Percentiles rank a stretch among this genome's conserved stretches.
Evolutionary conservation across 2,329 filamentous ascomycete species (phyloP).

Genomic region (Zymoseptoria brevis): DNA sequence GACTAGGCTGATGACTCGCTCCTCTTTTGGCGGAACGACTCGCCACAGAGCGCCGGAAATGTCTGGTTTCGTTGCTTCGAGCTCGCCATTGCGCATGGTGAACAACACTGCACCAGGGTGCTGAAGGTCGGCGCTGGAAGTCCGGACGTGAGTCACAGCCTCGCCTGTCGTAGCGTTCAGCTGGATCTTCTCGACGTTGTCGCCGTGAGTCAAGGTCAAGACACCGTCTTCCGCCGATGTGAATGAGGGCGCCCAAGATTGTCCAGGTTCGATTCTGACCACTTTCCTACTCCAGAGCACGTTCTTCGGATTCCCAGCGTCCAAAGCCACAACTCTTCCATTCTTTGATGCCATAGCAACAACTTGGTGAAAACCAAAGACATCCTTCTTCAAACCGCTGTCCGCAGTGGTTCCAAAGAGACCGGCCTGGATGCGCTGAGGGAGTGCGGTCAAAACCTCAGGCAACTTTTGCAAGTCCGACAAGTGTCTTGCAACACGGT

Average conservation of each 20-base stretch:
- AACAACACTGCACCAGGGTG: slow-evolving; percentile 16
- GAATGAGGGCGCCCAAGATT: slow-evolving; percentile 44
- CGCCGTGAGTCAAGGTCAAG: slow-evolving; percentile 11
- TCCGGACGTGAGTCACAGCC: slow-evolving; percentile 7
- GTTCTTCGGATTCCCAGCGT: slow-evolving; percentile 64
- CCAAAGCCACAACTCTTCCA: slow-evolving; percentile 71
- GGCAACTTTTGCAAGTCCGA: slow-evolving; percentile 71
- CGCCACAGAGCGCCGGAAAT: slow-evolving; percentile 50
- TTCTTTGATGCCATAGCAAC: slow-evolving; percentile 71
- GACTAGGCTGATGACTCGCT: slow-evolving; percentile 62
- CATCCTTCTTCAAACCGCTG: slow-evolving; percentile 54
- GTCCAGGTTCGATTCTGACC: slow-evolving; percentile 47
- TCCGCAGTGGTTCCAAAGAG: slow-evolving; percentile 32
- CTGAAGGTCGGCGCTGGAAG: slow-evolving; percentile 1
- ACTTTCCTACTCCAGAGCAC: slow-evolving; percentile 69
- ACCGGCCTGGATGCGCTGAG: slow-evolving; percentile 55
- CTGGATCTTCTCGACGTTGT: slow-evolving; percentile 47
- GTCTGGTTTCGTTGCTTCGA: slow-evolving; percentile 20
- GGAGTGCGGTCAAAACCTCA: slow-evolving; percentile 61
- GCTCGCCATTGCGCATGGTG: slow-evolving; percentile 18
- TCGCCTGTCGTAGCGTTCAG: slow-evolving; percentile 28
- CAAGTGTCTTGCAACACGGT: slow-evolving; percentile 75
- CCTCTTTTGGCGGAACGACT: slow-evolving; percentile 57
- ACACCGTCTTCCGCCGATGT: slow-evolving; percentile 33
- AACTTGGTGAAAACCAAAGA: slow-evolving; percentile 83